Evolutionary conservation across 371 early-diverging fungal genomes (phyloP).

Genomic region (Circinella minor): DNA sequence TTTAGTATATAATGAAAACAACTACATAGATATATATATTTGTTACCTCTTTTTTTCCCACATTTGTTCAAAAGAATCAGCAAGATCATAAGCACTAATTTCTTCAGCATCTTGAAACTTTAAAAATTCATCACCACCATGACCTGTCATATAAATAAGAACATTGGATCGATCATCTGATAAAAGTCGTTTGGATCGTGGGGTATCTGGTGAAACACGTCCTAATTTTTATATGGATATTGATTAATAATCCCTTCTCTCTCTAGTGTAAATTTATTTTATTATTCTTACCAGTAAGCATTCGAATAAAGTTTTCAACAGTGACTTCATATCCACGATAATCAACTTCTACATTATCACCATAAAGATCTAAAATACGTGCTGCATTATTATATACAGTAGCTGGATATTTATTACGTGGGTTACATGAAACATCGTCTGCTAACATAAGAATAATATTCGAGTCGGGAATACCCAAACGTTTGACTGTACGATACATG

Average conservation of each 20-base stretch:
- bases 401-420: slow-evolving; percentile 91
- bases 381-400: slow-evolving; percentile 91
- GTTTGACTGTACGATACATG: slow-evolving; percentile 96
- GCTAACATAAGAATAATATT: slow-evolving; percentile 98
- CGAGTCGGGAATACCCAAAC: slow-evolving; percentile 96
- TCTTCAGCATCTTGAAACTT: slow-evolving; percentile 98
- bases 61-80: slow-evolving; percentile 96
- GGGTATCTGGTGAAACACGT: slow-evolving; percentile 77
- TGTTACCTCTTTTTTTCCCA: slow-evolving; percentile 83
- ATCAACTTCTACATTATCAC: slow-evolving; percentile 95
- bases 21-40: background rate
- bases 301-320: slow-evolving; percentile 94
- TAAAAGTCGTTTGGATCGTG: slow-evolving; percentile 89
- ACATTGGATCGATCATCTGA: slow-evolving; percentile 95
- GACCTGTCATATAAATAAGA: slow-evolving; percentile 96
- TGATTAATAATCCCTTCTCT: too few relatives aligned
- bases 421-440: slow-evolving; percentile 97
- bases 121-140: slow-evolving; percentile 97
- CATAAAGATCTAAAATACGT: slow-evolving; percentile 85
- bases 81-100: slow-evolving; percentile 90
- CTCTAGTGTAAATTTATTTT: too few relatives aligned
- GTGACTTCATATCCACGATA: slow-evolving; percentile 98
- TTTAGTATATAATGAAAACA: too few relatives aligned
- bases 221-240: too few relatives aligned
- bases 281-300: slow-evolving; percentile 77